Evolutionary conservation across 164 flowering plant genomes (phyloP), one percentile per base, ranked within the genome.

Genomic region (Taxillus chinensis): DNA sequence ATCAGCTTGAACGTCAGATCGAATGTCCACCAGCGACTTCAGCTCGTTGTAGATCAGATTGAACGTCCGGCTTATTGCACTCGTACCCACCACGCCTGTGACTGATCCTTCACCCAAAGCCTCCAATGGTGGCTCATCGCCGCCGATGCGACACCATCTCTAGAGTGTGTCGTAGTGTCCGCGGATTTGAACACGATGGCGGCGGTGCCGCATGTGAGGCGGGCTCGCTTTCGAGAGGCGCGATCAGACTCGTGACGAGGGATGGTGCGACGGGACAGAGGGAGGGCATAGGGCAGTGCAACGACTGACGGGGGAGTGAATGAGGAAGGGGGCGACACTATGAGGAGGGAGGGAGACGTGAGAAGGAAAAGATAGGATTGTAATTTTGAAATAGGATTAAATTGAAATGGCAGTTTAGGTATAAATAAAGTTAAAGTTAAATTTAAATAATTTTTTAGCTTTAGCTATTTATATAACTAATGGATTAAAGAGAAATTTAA

Each of bases 41-140:
- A 54, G 75, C 78, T 41, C 69, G 71, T 63, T 65, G 72, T 68
- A 82, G 80, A 2, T 82, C 84, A 52, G 73, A 74, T 8, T 82
- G 86, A 43, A 60, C 80, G 27, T 80, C 86, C 0, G 73, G 75
- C 5, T 73, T 55, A 64, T 59, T 75, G 41, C 83, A 77, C 41
- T 77, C 81, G 50, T 80, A n/a, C 83, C 83, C 83, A 80, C 83
- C 83, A 80, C 0, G 79, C 76, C 7, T 70, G 73, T 1, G 79
- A 75, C 60, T 81, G 49, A 51, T 73, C 78, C 65, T 77, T 77
- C 12, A 80, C 83, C 83, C 83, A 80, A 15, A 80, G 45, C 66
- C 83, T 51, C 61, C 83, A 61, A 2, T 71, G 79, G 16, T 74
- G 76, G 5, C 68, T 65, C 68, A 53, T 55, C 46, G 52, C 62